Evolutionary conservation across 345 rosid species (phyloP), one percentile per base, ranked within the genome.

Genomic region (Salix viminalis): DNA sequence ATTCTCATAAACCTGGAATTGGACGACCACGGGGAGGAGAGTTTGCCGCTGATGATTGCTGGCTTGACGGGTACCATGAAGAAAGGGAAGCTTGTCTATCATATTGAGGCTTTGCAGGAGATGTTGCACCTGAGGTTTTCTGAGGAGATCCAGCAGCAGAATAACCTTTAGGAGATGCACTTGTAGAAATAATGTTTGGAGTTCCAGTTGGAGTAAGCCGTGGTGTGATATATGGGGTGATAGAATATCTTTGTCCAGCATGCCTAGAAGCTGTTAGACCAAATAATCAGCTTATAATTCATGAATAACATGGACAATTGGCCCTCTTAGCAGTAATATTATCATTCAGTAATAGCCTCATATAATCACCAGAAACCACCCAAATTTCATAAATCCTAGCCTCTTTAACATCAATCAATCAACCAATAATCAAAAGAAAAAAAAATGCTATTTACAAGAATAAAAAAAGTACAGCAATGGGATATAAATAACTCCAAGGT

Each of bases 31-130:
- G 90, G 64, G 98, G 97, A 76, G 97, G 97, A 73, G 99, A 96
- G 84, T 88, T 93, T 75, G 96, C 85, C 30, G 96, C 88, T 65
- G 97, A 96, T 70, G 99, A 90, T 84, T 89, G 94, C 78, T 93
- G 97, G 86, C 99, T 96, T 78, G 97, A 82, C 67, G 94, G 83
- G 74, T 91, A 95, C 97, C 97, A 95, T 72, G 93, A 85, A 69
- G 93, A 85, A 52, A 88, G 44, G 46, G 82, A 11, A 69, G 82
- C 42, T 23, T 86, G 86, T 30, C 88, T 86, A 48, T 87, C 97
- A 76, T 88, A 86, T n/a, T 79, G 89, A 19, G 84, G 7, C 75
- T 83, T 89, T 77, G 88, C 79, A 1, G 98, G 98, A 61, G 98
- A 91, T 61, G 90, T 80, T 21, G 88, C 70, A 4, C 90, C 92